Base-by-base conservation (phyloP, 2,329 filamentous ascomycete genomes). In the Tothia fuscella region DNA sequence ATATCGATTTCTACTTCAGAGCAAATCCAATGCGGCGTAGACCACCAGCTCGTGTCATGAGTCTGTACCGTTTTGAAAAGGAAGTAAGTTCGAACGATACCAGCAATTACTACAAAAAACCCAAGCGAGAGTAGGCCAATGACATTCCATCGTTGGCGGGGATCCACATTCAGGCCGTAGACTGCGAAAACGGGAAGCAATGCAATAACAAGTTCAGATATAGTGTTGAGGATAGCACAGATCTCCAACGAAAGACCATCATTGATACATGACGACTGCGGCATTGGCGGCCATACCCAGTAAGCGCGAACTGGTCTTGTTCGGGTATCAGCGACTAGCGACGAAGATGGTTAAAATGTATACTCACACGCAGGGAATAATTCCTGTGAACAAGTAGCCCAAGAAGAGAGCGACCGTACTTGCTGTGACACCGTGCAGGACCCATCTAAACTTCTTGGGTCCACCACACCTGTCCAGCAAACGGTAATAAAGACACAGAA, bases 401-500 rank as follows among this genome's bases (percentile, higher is more conserved):
- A 67, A 47, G 9, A 63, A 56, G 5, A 65, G 55, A 2, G 48
- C 52, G 6, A 65, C 31, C 2, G 57, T 58, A 45, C 60, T 62
- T 13, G 45, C 50, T 16, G 65, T 53, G 19, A 58, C 60, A 7
- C 48, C 49, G 36, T 66, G 63, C 3, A 68, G 50, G 3, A 60
- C 47, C 56, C 57, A 62, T 9, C 47, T 53, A 50, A 65, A 66
- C 52, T 14, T 26, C 22, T 57, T 57, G 1, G 37, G 49, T 37
- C 55, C 58, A 1, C 56, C 57, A n/a, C 58, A 58, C 46, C 66
- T 62, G 6, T 56, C 45, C 6, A 67, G 54, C 7, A 68, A 52
- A 6, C 66, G 58, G 41, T 66, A 67, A 47, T 67, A 69, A 49
- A 68, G 65, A 48, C 55, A 61, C 24, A 67, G 57, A 4, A 68